Conservation (phyloP, 1,284 basidiomycete species). For the Trametes polyzona region DNA sequence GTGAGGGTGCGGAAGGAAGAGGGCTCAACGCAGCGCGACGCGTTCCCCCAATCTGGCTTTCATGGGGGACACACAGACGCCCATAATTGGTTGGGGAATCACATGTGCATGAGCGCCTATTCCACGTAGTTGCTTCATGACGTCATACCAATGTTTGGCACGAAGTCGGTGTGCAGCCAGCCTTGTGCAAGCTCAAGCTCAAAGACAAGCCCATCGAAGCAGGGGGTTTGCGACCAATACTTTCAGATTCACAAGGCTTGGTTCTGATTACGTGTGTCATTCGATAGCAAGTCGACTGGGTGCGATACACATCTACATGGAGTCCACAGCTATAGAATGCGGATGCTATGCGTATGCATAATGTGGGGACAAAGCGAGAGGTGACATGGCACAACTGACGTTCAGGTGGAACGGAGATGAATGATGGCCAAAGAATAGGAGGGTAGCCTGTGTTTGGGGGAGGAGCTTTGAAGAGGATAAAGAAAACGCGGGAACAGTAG, state of each 20-base stretch:
- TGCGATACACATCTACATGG: slow-evolving; percentile 21
- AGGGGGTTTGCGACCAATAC: no score
- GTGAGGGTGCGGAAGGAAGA: slow-evolving; percentile 3
- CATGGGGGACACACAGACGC: slow-evolving; percentile 10
- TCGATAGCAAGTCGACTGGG: slow-evolving; percentile 25
- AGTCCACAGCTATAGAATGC: slow-evolving; percentile 23
- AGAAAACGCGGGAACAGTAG: background rate
- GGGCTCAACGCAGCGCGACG: background rate
- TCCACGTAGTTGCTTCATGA: background rate
- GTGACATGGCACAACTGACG: slow-evolving; percentile 17
- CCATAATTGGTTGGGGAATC: slow-evolving; percentile 2
- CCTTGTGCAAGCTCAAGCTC: no score
- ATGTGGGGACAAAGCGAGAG: slow-evolving; percentile 17
- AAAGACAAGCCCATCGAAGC: no score
- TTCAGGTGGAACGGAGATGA: background rate
- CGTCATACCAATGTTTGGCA: background rate
- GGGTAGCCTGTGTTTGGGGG: background rate
- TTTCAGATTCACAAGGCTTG: background rate
- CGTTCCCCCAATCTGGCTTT: background rate
- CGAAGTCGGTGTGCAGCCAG: background rate
- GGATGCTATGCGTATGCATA: slow-evolving; percentile 23
- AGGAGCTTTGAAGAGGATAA: background rate
- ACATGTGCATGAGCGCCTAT: slow-evolving; percentile 2
- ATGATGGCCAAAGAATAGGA: background rate
- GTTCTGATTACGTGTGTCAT: slow-evolving; percentile 14